phyloP scores from a whole-genome alignment of 257 asterid genomes.

The Anisodus tanguticus region DNA sequence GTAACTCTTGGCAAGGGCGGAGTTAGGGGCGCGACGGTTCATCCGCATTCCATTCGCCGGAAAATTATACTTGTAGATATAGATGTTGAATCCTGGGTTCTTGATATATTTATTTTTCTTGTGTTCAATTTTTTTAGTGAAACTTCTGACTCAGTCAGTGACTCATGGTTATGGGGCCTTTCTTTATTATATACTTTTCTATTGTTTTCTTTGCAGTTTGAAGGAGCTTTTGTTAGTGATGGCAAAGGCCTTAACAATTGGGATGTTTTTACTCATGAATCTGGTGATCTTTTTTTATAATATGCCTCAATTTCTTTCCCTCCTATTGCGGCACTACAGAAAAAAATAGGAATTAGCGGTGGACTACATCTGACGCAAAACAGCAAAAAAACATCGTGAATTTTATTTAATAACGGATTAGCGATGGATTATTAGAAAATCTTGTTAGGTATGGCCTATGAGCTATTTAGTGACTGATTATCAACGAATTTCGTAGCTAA shows the following conservation, averaged over 20 bases:
- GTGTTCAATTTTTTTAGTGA: neutral
- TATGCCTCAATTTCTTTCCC: too few species aligned
- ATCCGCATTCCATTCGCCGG: too few species aligned
- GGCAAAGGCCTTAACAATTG: conserved; percentile 55
- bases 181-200: too few species aligned
- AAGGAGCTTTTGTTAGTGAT: conserved; percentile 48
- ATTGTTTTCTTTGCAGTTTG: conserved; percentile 41
- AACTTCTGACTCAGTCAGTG: neutral
- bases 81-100: neutral
- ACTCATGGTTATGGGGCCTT: neutral
- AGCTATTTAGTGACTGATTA: neutral
- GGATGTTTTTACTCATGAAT: conserved; percentile 47
- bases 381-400: too few species aligned
- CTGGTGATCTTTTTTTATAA: conserved; percentile 33
- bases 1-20: neutral
- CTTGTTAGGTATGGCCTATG: too few species aligned
- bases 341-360: too few species aligned
- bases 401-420: neutral
- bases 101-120: neutral
- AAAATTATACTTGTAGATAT: too few species aligned
- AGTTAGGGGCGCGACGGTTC: neutral
- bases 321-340: too few species aligned
- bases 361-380: too few species aligned
- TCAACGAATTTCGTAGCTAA: too few species aligned
- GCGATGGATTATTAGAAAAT: too few species aligned